Conservation (phyloP, 2,329 filamentous ascomycete species). For the Cytospora schulzeri region DNA sequence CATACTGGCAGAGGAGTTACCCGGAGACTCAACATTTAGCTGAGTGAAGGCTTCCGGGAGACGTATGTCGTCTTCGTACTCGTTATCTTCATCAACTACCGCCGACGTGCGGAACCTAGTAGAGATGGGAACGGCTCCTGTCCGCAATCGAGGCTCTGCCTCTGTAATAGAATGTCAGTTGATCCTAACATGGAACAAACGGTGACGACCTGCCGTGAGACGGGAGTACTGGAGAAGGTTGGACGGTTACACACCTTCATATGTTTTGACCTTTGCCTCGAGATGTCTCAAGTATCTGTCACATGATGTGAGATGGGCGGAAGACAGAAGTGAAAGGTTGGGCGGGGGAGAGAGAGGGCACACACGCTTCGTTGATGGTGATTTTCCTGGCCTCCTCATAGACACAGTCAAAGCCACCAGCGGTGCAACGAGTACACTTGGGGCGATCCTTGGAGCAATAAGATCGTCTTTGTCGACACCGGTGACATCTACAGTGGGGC, state of each 20-base stretch:
- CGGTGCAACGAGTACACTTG: conserved; percentile 39
- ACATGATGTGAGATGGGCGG: background rate
- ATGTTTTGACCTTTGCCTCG: conserved; percentile 37
- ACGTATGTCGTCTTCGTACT: conserved; percentile 37
- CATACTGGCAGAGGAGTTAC: conserved; percentile 25
- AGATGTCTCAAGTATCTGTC: conserved; percentile 39
- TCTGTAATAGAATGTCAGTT: background rate
- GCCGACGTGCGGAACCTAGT: background rate
- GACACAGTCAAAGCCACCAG: conserved; percentile 36
- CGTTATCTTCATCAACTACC: conserved; percentile 11
- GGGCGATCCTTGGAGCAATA: conserved; percentile 43
- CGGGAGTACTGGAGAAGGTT: background rate
- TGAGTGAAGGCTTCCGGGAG: conserved; percentile 41
- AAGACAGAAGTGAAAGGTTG: background rate
- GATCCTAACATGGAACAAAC: background rate
- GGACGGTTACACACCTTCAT: conserved; percentile 33
- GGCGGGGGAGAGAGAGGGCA: background rate
- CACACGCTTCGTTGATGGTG: conserved; percentile 39
- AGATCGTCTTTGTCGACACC: conserved; percentile 39
- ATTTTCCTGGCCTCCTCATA: conserved; percentile 42
- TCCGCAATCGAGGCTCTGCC: conserved; percentile 3
- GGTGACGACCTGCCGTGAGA: background rate
- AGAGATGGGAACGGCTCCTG: background rate
- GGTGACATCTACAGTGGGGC: conserved; percentile 35
- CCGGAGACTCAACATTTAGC: conserved; percentile 36